Evolutionary conservation across 2,329 filamentous ascomycete genomes (phyloP).

Genomic region (Cladorrhinum sp.): DNA sequence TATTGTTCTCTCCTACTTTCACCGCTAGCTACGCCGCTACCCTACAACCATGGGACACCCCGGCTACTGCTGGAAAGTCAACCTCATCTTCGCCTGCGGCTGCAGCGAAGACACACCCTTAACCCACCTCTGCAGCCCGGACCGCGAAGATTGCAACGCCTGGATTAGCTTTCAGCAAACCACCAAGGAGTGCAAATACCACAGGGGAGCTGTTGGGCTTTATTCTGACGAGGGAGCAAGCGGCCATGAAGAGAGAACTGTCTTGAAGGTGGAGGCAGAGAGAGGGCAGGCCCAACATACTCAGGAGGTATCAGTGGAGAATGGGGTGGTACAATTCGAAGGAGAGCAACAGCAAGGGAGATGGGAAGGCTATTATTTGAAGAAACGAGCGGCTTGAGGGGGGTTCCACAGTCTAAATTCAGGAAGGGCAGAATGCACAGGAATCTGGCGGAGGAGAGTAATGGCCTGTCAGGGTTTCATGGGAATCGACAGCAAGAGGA

Average conservation of each 20-base stretch:
- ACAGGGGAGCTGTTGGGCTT: conserved; percentile 12
- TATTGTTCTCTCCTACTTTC: too few species aligned
- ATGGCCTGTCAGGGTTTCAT: too few species aligned
- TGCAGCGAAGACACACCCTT: conserved; percentile 18
- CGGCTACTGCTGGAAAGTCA: conserved; percentile 25
- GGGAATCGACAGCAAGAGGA: too few species aligned
- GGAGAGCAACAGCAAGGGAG: neutral
- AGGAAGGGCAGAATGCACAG: neutral
- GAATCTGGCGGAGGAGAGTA: neutral
- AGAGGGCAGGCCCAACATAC: neutral
- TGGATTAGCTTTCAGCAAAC: conserved; percentile 19
- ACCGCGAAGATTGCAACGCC: conserved; percentile 14
- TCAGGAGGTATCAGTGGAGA: neutral
- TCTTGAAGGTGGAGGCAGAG: neutral
- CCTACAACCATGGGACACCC: conserved; percentile 1
- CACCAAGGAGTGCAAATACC: conserved; percentile 20
- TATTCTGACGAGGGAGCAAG: neutral
- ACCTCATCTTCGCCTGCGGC: conserved; percentile 24
- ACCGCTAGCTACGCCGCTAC: neutral
- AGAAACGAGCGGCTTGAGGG: neutral
- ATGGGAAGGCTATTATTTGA: conserved; percentile 8
- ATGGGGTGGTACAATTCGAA: neutral
- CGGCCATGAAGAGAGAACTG: neutral
- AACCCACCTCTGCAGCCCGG: conserved; percentile 17
- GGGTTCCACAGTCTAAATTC: too few species aligned